phyloP scores from a whole-genome alignment of 805 yeast species.

The Saccharomycopsis olivae region DNA sequence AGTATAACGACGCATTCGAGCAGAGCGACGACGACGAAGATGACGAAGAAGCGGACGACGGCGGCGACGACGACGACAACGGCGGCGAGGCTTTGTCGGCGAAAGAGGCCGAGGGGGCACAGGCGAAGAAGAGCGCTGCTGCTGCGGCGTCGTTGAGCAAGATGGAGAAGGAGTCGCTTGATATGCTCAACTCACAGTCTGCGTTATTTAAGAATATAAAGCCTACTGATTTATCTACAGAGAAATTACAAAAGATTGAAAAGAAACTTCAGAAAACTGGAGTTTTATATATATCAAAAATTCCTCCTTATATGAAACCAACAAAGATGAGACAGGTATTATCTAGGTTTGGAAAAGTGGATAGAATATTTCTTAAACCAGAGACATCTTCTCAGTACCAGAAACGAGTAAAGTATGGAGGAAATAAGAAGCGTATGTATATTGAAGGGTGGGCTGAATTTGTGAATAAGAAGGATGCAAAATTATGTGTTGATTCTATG shows the following conservation, averaged over 20 bases:
- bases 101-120: constrained; percentile 20
- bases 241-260: constrained; percentile 26
- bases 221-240: constrained; percentile 21
- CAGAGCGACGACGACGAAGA: constrained; percentile 18
- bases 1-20: constrained; percentile 12
- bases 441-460: constrained; percentile 98
- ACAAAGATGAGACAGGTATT: constrained; percentile 76
- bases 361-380: constrained; percentile 76
- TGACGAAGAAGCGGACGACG: constrained; percentile 21
- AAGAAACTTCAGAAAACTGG: constrained; percentile 63
- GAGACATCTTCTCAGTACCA: constrained; percentile 61
- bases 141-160: background rate
- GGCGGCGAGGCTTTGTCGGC: constrained; percentile 20
- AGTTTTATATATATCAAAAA: constrained; percentile 80
- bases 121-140: constrained; percentile 19
- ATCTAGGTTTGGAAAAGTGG: constrained; percentile 76
- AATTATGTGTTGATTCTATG: constrained; percentile 72
- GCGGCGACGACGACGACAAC: constrained; percentile 6
- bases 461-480: constrained; percentile 73
- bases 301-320: constrained; percentile 98
- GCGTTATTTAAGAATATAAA: constrained; percentile 9
- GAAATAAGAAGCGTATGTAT: constrained; percentile 66
- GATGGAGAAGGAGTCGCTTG: constrained; percentile 19
- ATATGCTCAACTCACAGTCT: constrained; percentile 12
- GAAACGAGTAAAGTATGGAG: constrained; percentile 72